Evolutionary conservation across 805 yeast species (phyloP), one percentile per base, ranked within the genome.

Genomic region (Candida pini): DNA sequence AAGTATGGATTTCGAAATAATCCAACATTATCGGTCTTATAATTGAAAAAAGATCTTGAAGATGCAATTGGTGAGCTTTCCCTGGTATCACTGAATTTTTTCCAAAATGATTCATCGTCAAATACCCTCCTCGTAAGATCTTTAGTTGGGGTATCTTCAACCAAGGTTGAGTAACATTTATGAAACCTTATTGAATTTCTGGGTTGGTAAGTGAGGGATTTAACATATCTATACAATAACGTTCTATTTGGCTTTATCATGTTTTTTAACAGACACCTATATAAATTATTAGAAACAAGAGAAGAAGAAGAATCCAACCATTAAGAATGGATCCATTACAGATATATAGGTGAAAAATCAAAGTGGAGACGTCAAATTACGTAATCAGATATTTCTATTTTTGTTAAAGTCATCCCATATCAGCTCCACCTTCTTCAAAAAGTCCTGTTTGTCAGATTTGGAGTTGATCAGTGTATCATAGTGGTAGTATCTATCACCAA

Each of bases 1-100:
- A 90, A 62, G 40, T 71, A 73, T 21, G 82, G 81, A 48, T 90
- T 89, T 33, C 70, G 66, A 54, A 92, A 89, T 20, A 90, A 66
- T 0, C 96, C 97, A 1, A 71, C 65, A 4, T 56, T 48, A 9
- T 36, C 42, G 6, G 47, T 41, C 22, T 34, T 42, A 28, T 51
- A 47, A 24, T 49, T 49, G 40, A 50, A 51, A 30, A 54, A 51
- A 9, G 53, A 49, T 5, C 48, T 41, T 7, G 41, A 33, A 7
- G 34, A 31, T 2, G 47, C 31, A n/a, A 31, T 32, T 5, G 30
- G 25, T 3, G 24, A 14, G 5, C 24, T 25, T 9, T 24, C 23
- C 9, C 12, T 26, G 4, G 19, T 4, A 23, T 39, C 45, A 45
- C 69, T 76, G 53, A 78, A 73, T 26, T 64, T 57, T 16, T 62